These are phyloP conservation scores for Biscogniauxia mediterranea DNA, from an alignment of 2,329 filamentous ascomycete genomes.

Conservation along the genomic window DNA sequence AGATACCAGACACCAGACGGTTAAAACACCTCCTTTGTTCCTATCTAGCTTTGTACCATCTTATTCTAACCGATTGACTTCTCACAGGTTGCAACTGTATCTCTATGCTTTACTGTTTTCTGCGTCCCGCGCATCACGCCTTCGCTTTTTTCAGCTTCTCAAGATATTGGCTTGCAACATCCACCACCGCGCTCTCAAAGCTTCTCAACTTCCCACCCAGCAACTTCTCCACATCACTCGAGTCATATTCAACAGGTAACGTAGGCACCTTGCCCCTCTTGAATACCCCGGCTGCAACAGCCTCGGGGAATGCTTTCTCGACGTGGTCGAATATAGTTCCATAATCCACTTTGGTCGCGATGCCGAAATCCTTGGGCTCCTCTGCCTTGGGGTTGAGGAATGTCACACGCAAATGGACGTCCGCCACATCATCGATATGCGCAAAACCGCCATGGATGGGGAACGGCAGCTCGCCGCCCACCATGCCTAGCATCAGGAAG, in stretches of 20 bases:
- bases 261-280: constrained; percentile 19
- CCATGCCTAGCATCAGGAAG: constrained; percentile 22
- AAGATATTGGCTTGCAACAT: constrained; percentile 26
- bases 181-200: constrained; percentile 21
- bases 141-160: constrained; percentile 15
- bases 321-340: constrained; percentile 19
- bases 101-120: neutral
- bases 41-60: too few relatives aligned
- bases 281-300: constrained; percentile 25
- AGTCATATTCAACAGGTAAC: constrained; percentile 18
- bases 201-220: constrained; percentile 16
- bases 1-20: too few relatives aligned
- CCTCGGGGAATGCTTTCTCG: constrained; percentile 23
- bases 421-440: constrained; percentile 26
- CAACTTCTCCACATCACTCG: constrained; percentile 14
- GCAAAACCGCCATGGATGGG: constrained; percentile 17
- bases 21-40: too few relatives aligned
- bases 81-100: too few relatives aligned
- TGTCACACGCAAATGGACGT: constrained; percentile 20
- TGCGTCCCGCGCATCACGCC: neutral
- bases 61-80: too few relatives aligned
- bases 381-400: constrained; percentile 14
- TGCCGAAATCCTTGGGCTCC: constrained; percentile 15
- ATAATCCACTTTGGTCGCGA: constrained; percentile 23
- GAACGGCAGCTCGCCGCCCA: constrained; percentile 20